Evolutionary conservation across 2,329 filamentous ascomycete genomes (phyloP), one percentile per base, ranked within the genome.

Genomic region (Calonectria henricotiae): DNA sequence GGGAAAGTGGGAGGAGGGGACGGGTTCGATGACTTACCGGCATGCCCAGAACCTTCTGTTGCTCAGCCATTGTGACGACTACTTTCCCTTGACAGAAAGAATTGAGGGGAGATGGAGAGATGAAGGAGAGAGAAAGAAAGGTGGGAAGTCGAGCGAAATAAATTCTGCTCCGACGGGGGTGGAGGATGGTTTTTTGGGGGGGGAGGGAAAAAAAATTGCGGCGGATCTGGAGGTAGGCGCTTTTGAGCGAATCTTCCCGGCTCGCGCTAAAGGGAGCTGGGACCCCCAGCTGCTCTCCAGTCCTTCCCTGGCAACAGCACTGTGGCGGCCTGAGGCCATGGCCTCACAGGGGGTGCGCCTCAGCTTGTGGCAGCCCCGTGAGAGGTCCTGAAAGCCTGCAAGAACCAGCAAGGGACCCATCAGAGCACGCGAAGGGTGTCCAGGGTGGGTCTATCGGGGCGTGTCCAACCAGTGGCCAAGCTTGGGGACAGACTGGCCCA

Each of bases 41-140:
- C 88, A 92, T 91, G 88, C 90, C 90, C 87, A 91, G 80, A 80
- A 92, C 86, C 83, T 85, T 88, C 77, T 86, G 67, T 69, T 89
- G 84, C 79, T 85, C 84, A 78, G 88, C 85, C 88, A 90, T 90
- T 80, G 82, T 89, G 84, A 81, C 82, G 80, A 80, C 78, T 82
- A 74, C 76, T 80, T 82, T 82, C 82, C 82, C 82, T 84, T 82
- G 83, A 83, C 83, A 83, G 80, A 86, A 89, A 88, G 83, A 83
- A 89, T 81, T 87, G 89, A 91, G 89, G 86, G 89, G 89, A 90
- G 89, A 90, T 87, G 83, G 83, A 74, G 81, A 82, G 82, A 82
- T 82, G 80, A 80, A 83, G 81, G 83, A 81, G 82, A 78, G 82
- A 81, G 79, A 81, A 78, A 79, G 77, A 82, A 79, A 82, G 82